Percentiles rank a stretch among this genome's conserved stretches.
These are phyloP conservation scores for Mesostigma viride DNA, from an alignment of 139 green algal genomes.

Conservation along the genomic window DNA sequence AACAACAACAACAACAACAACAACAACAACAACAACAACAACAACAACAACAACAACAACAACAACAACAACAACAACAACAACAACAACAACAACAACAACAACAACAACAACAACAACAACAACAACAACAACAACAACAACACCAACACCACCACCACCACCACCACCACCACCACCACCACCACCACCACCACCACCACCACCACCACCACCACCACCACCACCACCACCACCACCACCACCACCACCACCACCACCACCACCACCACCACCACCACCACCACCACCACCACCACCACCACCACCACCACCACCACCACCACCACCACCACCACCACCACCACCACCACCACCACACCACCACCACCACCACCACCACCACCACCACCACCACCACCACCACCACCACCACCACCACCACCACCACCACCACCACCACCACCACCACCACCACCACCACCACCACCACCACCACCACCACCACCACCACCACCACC, in stretches of 20 bases:
- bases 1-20: background rate
- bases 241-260: background rate
- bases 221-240: background rate
- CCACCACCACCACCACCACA: too few relatives aligned
- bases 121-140: background rate
- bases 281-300: background rate
- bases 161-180: background rate
- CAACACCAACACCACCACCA: background rate
- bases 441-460: background rate
- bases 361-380: background rate
- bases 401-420: conserved; percentile 1
- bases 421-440: background rate
- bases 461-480: background rate
- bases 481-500: background rate
- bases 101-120: background rate
- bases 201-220: conserved; percentile 6
- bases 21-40: conserved; percentile 4
- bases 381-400: conserved; percentile 1
- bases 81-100: background rate
- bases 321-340: background rate
- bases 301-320: background rate
- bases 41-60: conserved; percentile 2
- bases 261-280: background rate
- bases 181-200: background rate
- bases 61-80: conserved; percentile 2